Base-by-base conservation (phyloP, 1,139 yeast genomes). In the Candida tropicalis region DNA sequence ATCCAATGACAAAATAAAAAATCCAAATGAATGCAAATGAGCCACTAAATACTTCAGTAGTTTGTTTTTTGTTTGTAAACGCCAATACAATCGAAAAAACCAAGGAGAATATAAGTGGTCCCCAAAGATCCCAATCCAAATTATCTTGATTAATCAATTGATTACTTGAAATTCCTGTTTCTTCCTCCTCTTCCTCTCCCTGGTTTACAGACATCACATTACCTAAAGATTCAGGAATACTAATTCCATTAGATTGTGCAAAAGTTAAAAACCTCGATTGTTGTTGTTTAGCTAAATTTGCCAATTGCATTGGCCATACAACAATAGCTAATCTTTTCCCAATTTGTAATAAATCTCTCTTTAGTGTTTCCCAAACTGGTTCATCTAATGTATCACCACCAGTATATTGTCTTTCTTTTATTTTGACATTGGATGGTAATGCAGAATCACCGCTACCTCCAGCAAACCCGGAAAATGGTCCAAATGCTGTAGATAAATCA, bases 341-440 rank as follows among this genome's bases (percentile, higher is more conserved):
- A 42, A 87, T 86, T 18, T 83, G 83, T 22, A 70, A 60, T 28
- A 87, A 56, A 58, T 88, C 96, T 45, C 96, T 73, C 53, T 76
- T 68, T 38, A 88, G 63, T 0, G 96, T 88, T 12, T 76, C 70
- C 56, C 77, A 62, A 3, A 88, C 90, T 0, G 95, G 89, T 65
- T 88, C 96, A 60, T 88, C 95, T 12, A 88, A 66, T 1, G 96
- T 87, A 58, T 87, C 89, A 32, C 95, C 93, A 2, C 96, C 96
- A 23, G 84, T 67, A 60, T 84, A 87, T 50, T 87, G 84, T 31
- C 88, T 77, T 58, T 85, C 93, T 51, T 78, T 76, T 23, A 85
- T 73, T 43, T 77, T 77, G 51, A 79, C 82, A 50, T 79, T 77
- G 9, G 69, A 70, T 10, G 69, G 65, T 39, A 73, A 56, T 10